A percentile compares a stretch with the other conserved stretches of the same genome.
Evolutionary conservation across 768 basidiomycete genomes (phyloP).

Genomic region (Ramaria sp.): DNA sequence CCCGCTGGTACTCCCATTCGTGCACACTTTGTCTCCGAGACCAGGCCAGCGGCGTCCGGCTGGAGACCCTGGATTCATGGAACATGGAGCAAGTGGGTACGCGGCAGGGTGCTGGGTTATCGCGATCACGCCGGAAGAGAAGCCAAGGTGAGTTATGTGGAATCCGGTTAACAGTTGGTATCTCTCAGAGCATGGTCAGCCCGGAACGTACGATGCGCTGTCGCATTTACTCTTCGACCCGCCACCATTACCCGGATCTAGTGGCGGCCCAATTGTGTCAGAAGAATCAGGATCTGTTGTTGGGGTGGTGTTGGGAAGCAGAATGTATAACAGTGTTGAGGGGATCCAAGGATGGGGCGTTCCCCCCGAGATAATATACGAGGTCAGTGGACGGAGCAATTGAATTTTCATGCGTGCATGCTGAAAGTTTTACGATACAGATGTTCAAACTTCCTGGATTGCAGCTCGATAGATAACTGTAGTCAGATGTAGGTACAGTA

Average conservation of each 20-base stretch:
- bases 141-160: conserved; percentile 29
- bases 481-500: too few relatives aligned
- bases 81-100: conserved; percentile 43
- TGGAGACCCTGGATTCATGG: conserved; percentile 45
- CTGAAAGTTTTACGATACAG: background rate
- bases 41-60: conserved; percentile 24
- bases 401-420: background rate
- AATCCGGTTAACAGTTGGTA: background rate
- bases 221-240: conserved; percentile 44
- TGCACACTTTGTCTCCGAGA: conserved; percentile 44
- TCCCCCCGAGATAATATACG: conserved; percentile 51
- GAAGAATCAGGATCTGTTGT: conserved; percentile 51
- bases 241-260: conserved; percentile 52
- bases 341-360: conserved; percentile 52
- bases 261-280: conserved; percentile 60
- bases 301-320: conserved; percentile 51
- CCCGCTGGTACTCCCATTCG: conserved; percentile 33
- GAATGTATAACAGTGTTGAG: conserved; percentile 45
- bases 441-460: background rate
- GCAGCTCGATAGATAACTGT: background rate
- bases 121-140: conserved; percentile 48
- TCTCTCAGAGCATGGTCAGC: conserved; percentile 22
- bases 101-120: conserved; percentile 44
- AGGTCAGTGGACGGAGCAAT: conserved; percentile 30
- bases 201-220: conserved; percentile 60